Evolutionary conservation across 2,329 filamentous ascomycete genomes (phyloP), one percentile per base, ranked within the genome.

Genomic region (Cordyceps farinosa): DNA sequence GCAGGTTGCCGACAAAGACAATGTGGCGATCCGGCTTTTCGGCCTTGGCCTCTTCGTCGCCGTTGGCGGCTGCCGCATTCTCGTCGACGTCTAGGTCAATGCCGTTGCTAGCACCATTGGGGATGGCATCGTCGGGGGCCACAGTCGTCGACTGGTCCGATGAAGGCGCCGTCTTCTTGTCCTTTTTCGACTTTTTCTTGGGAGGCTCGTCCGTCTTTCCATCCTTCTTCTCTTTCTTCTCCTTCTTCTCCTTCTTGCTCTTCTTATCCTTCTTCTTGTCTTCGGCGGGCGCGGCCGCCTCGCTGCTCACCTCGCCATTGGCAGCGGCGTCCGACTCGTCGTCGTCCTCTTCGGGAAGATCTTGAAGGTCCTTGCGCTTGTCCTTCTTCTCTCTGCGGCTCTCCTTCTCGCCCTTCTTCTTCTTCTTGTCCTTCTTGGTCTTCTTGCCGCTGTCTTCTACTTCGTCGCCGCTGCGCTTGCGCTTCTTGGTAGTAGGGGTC

Each of bases 1-100:
- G 94, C 6, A 98, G 88, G 78, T 97, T 97, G 74, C 94, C 91
- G 27, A 70, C 67, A 40, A 72, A 73, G 68, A 71, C 69, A 65
- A 75, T 77, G 70, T 70, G 67, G 42, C 72, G 72, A 61, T 72
- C 70, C 53, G 65, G 64, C 55, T 74, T 71, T 52, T 66, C 38
- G 67, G 63, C 67, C 65, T 65, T 66, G 56, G 38, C 56, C 38
- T 66, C 64, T 1, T n/a, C 15, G 30, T 38, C 45, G 40, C 64
- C 52, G 13, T 66, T 64, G 40, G 62, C 60, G 15, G 64, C 66
- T 32, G 68, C 59, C 30, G 65, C 62, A 38, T 56, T 22, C 22
- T 22, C 63, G 60, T 67, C 63, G 9, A 53, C 29, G 64, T 59
- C 58, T 9, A 65, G 32, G 42, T 61, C 51, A 22, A 48, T 66